Conservation (phyloP, 495 filamentous ascomycete genomes). For the Sphaerosporella brunnea region DNA sequence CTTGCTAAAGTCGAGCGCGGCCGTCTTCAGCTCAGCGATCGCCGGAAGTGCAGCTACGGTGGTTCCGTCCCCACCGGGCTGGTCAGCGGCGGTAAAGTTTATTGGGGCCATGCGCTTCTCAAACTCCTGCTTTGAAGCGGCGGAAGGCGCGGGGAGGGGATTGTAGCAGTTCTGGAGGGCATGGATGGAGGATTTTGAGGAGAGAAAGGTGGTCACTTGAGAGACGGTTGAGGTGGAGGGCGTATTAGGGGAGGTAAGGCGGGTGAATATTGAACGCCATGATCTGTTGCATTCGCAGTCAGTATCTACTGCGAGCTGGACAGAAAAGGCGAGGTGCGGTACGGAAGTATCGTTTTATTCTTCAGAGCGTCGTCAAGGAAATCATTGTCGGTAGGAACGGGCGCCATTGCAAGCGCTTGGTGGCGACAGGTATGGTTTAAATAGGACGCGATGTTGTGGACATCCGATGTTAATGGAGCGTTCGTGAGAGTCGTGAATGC, state of each 20-base stretch:
- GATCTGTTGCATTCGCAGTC: constrained; percentile 11
- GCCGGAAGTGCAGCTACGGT: constrained; percentile 7
- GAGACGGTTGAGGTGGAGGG: constrained; percentile 12
- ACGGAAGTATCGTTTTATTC: constrained; percentile 24
- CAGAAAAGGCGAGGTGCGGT: not conserved
- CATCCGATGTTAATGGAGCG: not conserved
- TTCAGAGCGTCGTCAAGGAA: constrained; percentile 24
- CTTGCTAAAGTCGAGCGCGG: constrained; percentile 69
- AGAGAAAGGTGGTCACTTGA: constrained; percentile 32
- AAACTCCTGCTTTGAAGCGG: constrained; percentile 51
- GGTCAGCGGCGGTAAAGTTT: constrained; percentile 53
- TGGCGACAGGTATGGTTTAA: not conserved
- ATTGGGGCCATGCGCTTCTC: constrained; percentile 84
- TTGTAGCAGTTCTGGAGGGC: constrained; percentile 19
- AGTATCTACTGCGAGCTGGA: not conserved
- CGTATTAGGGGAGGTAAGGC: constrained; percentile 17
- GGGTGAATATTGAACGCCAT: constrained; percentile 24
- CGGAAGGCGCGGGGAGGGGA: constrained; percentile 41
- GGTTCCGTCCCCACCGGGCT: constrained; percentile 15
- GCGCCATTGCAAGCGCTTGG: constrained; percentile 13
- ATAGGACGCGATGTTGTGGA: not conserved
- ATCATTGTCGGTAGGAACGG: constrained; percentile 20
- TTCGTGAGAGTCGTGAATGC: not conserved
- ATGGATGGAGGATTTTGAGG: constrained; percentile 42
- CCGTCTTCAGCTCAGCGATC: constrained; percentile 65